These are phyloP conservation scores for Amanita brunnescens DNA, from an alignment of 768 basidiomycete genomes.

Conservation along the genomic window DNA sequence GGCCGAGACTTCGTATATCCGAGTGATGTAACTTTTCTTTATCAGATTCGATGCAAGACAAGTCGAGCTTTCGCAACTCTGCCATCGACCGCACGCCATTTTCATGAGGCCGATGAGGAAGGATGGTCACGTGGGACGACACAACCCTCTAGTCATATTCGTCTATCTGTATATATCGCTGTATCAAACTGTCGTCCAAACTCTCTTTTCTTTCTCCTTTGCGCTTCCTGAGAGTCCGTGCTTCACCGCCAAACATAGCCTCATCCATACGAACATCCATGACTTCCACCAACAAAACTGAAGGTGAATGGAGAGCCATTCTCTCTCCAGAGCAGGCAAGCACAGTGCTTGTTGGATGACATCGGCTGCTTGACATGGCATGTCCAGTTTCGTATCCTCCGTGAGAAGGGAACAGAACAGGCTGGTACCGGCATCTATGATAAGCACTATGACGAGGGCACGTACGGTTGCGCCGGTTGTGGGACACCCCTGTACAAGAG, in stretches of 20 bases:
- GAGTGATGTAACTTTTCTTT: neutral
- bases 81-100: conserved; percentile 39
- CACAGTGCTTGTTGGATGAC: neutral
- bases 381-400: conserved; percentile 70
- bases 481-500: conserved; percentile 81
- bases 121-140: neutral
- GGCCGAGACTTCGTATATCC: neutral
- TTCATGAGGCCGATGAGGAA: conserved; percentile 12
- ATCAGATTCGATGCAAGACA: conserved; percentile 83
- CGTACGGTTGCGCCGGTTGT: conserved; percentile 77
- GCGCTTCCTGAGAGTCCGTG: neutral
- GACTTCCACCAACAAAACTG: conserved; percentile 42
- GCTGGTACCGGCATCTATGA: conserved; percentile 78
- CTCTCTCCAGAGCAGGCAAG: conserved; percentile 75
- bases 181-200: conserved; percentile 2
- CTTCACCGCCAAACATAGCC: neutral
- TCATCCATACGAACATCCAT: conserved; percentile 14
- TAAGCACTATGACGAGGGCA: conserved; percentile 53
- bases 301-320: conserved; percentile 78
- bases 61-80: conserved; percentile 73
- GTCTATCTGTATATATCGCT: neutral
- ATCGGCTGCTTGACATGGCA: neutral
- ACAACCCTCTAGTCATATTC: no score
- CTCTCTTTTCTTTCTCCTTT: neutral
- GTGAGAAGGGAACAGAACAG: conserved; percentile 81